Conservation (phyloP, 2,329 filamentous ascomycete genomes). For the Coniochaeta sp. region DNA sequence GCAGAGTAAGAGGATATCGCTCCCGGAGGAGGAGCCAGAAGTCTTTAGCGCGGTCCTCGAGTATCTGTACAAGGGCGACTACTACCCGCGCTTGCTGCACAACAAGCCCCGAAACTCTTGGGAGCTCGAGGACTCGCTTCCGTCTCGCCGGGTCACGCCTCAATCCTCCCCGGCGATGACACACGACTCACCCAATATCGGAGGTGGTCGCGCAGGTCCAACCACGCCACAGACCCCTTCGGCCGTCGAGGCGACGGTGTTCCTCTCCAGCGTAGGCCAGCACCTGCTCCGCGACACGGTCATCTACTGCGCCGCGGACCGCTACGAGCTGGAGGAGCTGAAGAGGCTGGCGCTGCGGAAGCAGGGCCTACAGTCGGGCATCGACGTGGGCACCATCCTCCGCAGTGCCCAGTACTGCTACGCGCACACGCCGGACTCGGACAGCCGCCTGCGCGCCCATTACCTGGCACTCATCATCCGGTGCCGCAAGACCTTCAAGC, state of each 20-base stretch:
- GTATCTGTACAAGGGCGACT: conserved; percentile 95
- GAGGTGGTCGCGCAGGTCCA: conserved; percentile 35
- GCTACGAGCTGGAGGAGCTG: conserved; percentile 85
- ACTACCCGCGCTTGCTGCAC: conserved; percentile 82
- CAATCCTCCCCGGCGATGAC: conserved; percentile 42
- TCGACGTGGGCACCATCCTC: conserved; percentile 86
- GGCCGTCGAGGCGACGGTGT: conserved; percentile 68
- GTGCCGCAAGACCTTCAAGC: conserved; percentile 95
- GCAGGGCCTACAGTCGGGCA: conserved; percentile 87
- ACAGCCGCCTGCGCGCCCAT: conserved; percentile 89
- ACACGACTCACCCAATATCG: conserved; percentile 24
- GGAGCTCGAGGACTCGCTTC: conserved; percentile 69
- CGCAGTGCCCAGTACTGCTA: conserved; percentile 92
- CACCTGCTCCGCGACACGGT: conserved; percentile 85
- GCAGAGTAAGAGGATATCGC: conserved; percentile 72
- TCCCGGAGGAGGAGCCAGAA: conserved; percentile 74
- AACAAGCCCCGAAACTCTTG: conserved; percentile 81
- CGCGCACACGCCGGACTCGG: conserved; percentile 86
- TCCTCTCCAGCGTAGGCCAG: conserved; percentile 65
- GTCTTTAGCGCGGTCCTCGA: conserved; percentile 90
- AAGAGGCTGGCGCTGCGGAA: conserved; percentile 88
- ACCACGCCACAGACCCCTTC: conserved; percentile 42
- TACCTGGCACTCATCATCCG: conserved; percentile 96
- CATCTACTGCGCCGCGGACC: conserved; percentile 87
- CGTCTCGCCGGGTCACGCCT: conserved; percentile 28